These are phyloP conservation scores for Aspergillus viridinutans DNA, from an alignment of 2,329 filamentous ascomycete species.

Conservation along the genomic window DNA sequence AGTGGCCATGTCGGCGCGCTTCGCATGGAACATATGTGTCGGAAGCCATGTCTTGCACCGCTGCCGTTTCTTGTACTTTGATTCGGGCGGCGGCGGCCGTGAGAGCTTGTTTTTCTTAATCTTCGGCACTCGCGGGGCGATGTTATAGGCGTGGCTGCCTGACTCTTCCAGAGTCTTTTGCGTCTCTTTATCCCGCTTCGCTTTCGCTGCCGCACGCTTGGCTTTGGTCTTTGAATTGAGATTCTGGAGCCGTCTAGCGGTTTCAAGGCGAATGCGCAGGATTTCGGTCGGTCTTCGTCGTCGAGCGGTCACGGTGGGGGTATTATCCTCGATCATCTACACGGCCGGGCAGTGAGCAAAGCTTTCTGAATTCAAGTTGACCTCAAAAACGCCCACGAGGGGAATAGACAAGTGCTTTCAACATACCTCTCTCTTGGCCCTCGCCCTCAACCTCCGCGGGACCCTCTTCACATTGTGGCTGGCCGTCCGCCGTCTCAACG, in stretches of 20 bases:
- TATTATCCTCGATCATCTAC: conserved; percentile 87
- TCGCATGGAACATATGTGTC: conserved; percentile 90
- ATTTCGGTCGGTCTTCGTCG: conserved; percentile 43
- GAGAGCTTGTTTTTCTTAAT: conserved; percentile 68
- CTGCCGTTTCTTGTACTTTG: conserved; percentile 80
- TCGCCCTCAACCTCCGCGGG: conserved; percentile 67
- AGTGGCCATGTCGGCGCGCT: conserved; percentile 81
- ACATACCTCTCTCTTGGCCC: conserved; percentile 60
- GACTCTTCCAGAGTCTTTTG: conserved; percentile 17
- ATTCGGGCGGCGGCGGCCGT: conserved; percentile 56
- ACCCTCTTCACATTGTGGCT: conserved; percentile 93
- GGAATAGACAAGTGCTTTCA: not conserved
- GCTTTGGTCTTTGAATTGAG: conserved; percentile 49
- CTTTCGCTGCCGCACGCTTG: conserved; percentile 43
- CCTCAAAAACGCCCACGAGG: not conserved
- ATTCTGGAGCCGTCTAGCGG: conserved; percentile 64
- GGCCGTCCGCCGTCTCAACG: conserved; percentile 78
- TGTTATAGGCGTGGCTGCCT: conserved; percentile 30
- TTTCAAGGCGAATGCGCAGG: conserved; percentile 62
- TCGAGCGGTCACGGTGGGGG: conserved; percentile 66
- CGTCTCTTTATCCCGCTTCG: conserved; percentile 31
- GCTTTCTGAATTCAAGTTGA: not conserved
- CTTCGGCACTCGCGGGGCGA: conserved; percentile 52
- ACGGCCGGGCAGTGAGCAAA: conserved; percentile 1
- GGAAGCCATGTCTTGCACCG: conserved; percentile 88